A percentile compares a stretch with the other conserved stretches of the same genome.
phyloP scores from a whole-genome alignment of 2,329 filamentous ascomycete species.

The Arthrobotrys conoides region DNA sequence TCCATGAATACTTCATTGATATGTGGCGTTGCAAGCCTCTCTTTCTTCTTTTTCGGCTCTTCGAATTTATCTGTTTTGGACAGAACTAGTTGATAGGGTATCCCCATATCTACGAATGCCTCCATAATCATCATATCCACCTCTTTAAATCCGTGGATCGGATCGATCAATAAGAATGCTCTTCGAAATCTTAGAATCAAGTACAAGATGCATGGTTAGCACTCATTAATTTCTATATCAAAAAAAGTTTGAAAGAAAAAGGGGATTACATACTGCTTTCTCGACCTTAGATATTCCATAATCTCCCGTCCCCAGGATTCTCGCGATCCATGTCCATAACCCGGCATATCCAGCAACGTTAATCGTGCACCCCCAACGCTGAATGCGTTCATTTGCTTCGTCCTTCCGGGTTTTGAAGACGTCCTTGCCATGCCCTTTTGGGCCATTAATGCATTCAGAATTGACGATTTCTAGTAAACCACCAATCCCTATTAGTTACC shows the following conservation, averaged over 20 bases:
- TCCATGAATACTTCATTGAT: constrained; percentile 65
- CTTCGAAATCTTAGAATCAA: constrained; percentile 72
- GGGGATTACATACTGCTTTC: constrained; percentile 71
- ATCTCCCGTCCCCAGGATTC: constrained; percentile 77
- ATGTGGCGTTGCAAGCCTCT: constrained; percentile 65
- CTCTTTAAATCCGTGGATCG: constrained; percentile 75
- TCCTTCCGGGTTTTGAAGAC: constrained; percentile 74
- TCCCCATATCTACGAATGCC: constrained; percentile 72
- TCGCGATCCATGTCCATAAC: constrained; percentile 76
- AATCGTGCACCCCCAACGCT: constrained; percentile 72
- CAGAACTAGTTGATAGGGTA: constrained; percentile 77
- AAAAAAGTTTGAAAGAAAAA: too few relatives aligned
- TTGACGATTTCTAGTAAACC: constrained; percentile 71
- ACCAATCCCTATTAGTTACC: not conserved
- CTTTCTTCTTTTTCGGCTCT: constrained; percentile 63
- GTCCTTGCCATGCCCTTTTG: constrained; percentile 71
- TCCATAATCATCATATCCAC: constrained; percentile 73
- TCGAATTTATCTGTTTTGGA: constrained; percentile 75
- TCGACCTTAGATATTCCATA: constrained; percentile 76
- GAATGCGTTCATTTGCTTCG: constrained; percentile 77
- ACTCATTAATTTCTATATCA: too few relatives aligned
- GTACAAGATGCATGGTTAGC: constrained; percentile 4
- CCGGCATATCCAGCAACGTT: constrained; percentile 79
- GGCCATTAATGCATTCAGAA: constrained; percentile 76
- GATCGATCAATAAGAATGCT: constrained; percentile 77